A percentile compares a stretch with the other conserved stretches of the same genome.
Evolutionary conservation across 208 protist genomes (phyloP).

Genomic region (Trichomonas tenax): DNA sequence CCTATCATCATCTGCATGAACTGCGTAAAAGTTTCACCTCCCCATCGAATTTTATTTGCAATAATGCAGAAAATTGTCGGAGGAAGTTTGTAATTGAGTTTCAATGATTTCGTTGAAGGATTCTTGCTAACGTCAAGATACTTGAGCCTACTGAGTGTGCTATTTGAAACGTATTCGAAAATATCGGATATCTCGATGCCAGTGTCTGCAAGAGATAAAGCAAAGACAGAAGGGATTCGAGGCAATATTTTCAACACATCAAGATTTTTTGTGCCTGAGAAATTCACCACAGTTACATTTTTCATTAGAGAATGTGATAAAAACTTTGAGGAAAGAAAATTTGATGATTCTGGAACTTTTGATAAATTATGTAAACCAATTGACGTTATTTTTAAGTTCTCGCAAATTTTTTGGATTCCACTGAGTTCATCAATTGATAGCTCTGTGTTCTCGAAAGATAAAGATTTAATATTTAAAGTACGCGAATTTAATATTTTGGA

Average conservation of each 20-base stretch:
- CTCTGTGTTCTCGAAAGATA: background rate
- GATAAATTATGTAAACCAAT: background rate
- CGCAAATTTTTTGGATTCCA: background rate
- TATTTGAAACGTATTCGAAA: background rate
- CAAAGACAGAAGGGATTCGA: background rate
- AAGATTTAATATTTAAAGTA: background rate
- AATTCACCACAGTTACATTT: background rate
- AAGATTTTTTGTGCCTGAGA: background rate
- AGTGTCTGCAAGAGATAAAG: background rate
- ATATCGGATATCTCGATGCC: background rate
- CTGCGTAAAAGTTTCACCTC: background rate
- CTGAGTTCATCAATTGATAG: background rate
- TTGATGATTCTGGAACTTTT: background rate
- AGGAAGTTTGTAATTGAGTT: background rate
- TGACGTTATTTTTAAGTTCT: background rate
- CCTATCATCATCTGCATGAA: background rate
- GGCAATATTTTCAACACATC: background rate
- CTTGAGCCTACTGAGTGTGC: background rate
- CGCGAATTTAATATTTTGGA: background rate
- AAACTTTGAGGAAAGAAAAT: background rate
- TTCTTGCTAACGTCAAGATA: background rate
- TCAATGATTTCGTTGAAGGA: background rate
- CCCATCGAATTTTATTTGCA: background rate
- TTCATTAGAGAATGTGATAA: background rate
- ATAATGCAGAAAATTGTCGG: background rate